Percentiles rank a stretch among this genome's conserved stretches.
Evolutionary conservation across 2,329 filamentous ascomycete species (phyloP).

Genomic region (Ceratocystis ficicola): DNA sequence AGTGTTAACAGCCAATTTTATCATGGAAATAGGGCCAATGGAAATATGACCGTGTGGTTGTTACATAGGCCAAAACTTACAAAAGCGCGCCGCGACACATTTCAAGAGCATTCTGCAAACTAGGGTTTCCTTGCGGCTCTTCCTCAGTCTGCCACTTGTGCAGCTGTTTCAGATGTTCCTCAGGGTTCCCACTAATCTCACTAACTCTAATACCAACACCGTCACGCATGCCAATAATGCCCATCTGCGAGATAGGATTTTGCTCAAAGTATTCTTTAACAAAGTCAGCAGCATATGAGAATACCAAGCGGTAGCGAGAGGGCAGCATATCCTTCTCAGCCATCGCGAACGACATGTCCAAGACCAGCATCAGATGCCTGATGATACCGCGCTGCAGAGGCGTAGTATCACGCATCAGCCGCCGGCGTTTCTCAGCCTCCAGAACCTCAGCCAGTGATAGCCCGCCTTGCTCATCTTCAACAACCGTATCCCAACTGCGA

Average conservation of each 20-base stretch:
- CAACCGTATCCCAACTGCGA: constrained; percentile 59
- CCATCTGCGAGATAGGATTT: constrained; percentile 93
- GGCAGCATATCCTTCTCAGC: constrained; percentile 86
- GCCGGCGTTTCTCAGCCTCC: constrained; percentile 68
- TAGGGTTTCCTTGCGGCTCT: constrained; percentile 63
- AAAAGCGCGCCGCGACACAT: constrained; percentile 89
- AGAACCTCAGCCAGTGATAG: constrained; percentile 63
- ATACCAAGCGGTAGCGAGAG: constrained; percentile 67
- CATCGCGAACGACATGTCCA: constrained; percentile 93
- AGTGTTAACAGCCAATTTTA: constrained; percentile 14
- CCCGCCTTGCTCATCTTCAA: constrained; percentile 67
- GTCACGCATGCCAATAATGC: constrained; percentile 84
- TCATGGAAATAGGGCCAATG: not conserved
- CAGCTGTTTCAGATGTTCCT: constrained; percentile 71
- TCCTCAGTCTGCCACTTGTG: constrained; percentile 47
- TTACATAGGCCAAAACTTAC: constrained; percentile 35
- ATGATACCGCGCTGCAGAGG: constrained; percentile 95
- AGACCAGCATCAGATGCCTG: constrained; percentile 78
- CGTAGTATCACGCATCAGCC: constrained; percentile 73
- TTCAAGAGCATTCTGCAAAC: constrained; percentile 87
- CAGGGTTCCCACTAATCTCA: constrained; percentile 83
- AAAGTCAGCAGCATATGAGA: constrained; percentile 76
- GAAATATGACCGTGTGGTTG: constrained; percentile 7
- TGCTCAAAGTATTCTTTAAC: constrained; percentile 95
- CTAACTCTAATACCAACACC: constrained; percentile 76